Evolutionary conservation across 2,329 filamentous ascomycete species (phyloP).

Genomic region (Tothia fuscella): DNA sequence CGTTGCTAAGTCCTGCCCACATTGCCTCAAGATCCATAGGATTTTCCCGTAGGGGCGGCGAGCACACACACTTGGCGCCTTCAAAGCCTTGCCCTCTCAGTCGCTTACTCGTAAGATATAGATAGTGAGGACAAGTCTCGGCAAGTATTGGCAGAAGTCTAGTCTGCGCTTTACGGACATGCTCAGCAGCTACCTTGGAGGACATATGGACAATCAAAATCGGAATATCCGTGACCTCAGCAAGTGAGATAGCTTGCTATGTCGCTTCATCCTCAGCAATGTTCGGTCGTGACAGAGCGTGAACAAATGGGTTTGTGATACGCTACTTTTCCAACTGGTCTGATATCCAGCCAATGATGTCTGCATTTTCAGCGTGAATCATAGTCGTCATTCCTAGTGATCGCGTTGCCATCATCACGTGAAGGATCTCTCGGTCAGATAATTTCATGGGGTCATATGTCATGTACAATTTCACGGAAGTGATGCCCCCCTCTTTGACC

Average conservation of each 20-base stretch:
- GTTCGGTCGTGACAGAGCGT: conserved; percentile 37
- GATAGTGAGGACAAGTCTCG: conserved; percentile 45
- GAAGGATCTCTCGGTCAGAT: conserved; percentile 34
- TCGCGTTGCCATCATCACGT: conserved; percentile 37
- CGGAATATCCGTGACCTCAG: conserved; percentile 35
- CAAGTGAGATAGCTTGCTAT: conserved; percentile 39
- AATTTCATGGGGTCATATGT: conserved; percentile 28
- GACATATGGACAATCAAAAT: conserved; percentile 43
- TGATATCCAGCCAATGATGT: conserved; percentile 43
- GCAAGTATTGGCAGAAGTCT: conserved; percentile 39
- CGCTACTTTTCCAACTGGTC: conserved; percentile 37
- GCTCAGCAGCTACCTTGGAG: conserved; percentile 32
- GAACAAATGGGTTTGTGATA: conserved; percentile 39
- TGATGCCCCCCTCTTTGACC: conserved; percentile 25
- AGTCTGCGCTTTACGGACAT: conserved; percentile 39
- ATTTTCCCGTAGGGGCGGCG: conserved; percentile 38
- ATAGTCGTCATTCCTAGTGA: conserved; percentile 35
- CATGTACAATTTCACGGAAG: conserved; percentile 33
- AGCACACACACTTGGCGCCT: conserved; percentile 43
- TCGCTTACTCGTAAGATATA: conserved; percentile 40
- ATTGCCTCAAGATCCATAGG: conserved; percentile 38
- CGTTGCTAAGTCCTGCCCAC: conserved; percentile 38
- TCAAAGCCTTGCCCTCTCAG: conserved; percentile 41
- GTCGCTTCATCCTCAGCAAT: conserved; percentile 42
- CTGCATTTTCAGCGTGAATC: conserved; percentile 39